Evolutionary conservation across 495 filamentous ascomycete species (phyloP), one percentile per base, ranked within the genome.

Genomic region (Amphirosellinia nigrospora): DNA sequence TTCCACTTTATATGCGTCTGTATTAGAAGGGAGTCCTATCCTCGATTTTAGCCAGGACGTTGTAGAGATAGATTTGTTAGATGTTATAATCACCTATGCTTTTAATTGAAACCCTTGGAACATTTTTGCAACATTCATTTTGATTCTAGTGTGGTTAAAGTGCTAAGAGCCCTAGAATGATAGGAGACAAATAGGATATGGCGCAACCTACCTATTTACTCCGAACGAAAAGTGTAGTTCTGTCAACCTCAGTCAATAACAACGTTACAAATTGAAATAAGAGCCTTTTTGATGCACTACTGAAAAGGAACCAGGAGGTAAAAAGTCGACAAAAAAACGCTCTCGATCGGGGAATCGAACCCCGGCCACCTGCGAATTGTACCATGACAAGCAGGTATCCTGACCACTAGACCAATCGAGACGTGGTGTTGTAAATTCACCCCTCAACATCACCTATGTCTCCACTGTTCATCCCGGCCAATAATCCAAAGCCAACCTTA

Each of bases 271-370:
- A n/a, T n/a, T n/a, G n/a, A n/a, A n/a, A n/a, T n/a, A n/a, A n/a
- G n/a, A n/a, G n/a, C n/a, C n/a, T n/a, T n/a, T n/a, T n/a, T n/a
- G n/a, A n/a, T n/a, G n/a, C n/a, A n/a, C n/a, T n/a, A n/a, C n/a
- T n/a, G n/a, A n/a, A n/a, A 10, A 28, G 2, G 21, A 21, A n/a
- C 15, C 2, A 3, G 16, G 39, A 46, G 1, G 26, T 4, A 21
- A 64, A 19, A 7, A 70, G 0, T 21, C 4, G n/a, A n/a, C n/a
- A 50, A 5, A 23, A 39, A 43, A 3, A 21, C 10, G 15, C 78
- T 79, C 79, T 78, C 76, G 74, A 78, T 76, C 78, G 79, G 79
- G 79, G 79, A 80, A 80, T 80, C 77, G 79, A 80, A 80, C 79
- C 79, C 79, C 79, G 78, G 76, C 75, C 78, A 79, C 78, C 73